These are phyloP conservation scores for Polygonum aviculare DNA, from an alignment of 148 eudicot genomes.

Conservation along the genomic window DNA sequence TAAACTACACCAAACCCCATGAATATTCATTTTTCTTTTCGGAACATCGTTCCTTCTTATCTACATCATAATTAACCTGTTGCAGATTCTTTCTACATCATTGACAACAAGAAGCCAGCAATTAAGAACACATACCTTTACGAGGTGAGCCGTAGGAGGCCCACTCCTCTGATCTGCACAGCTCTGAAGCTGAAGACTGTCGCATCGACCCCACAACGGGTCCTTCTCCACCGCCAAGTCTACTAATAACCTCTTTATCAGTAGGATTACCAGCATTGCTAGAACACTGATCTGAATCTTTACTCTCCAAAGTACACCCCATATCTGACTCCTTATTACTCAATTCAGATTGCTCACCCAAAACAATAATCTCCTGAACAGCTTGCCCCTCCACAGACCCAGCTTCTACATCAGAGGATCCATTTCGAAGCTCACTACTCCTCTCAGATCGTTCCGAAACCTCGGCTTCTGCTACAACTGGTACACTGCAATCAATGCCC, in stretches of 20 bases:
- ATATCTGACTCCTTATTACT: background rate
- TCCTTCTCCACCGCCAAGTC: background rate
- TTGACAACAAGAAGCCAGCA: background rate
- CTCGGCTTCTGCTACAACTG: background rate
- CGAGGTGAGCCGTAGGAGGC: background rate
- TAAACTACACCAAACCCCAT: background rate
- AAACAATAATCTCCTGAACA: background rate
- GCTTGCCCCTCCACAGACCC: background rate
- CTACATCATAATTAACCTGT: background rate
- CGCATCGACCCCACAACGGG: background rate
- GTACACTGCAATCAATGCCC: conserved; percentile 1
- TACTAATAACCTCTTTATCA: conserved; percentile 6
- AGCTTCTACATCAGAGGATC: background rate
- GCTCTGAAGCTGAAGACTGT: conserved; percentile 9
- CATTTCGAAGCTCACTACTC: background rate
- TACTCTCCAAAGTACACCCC: background rate
- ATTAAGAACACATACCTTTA: conserved; percentile 3
- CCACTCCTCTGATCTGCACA: conserved; percentile 8
- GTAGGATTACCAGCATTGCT: background rate
- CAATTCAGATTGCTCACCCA: conserved; percentile 5
- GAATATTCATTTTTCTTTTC: background rate
- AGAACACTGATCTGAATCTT: conserved; percentile 4
- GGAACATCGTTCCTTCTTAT: background rate
- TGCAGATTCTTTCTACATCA: background rate
- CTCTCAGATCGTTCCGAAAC: background rate